These are phyloP conservation scores for Ambrosia artemisiifolia DNA, from an alignment of 129 eudicot genomes.

Conservation along the genomic window DNA sequence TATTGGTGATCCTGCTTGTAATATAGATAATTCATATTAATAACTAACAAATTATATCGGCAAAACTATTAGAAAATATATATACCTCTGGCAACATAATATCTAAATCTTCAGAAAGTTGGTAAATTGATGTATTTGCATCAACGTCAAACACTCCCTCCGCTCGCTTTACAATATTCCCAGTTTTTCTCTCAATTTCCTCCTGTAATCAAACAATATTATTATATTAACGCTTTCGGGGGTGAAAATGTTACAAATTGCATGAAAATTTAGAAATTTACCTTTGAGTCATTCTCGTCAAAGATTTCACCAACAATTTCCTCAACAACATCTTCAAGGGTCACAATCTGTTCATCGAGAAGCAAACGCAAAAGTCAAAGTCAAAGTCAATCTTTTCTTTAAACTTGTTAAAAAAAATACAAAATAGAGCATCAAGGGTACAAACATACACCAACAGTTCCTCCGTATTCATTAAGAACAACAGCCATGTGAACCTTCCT, in stretches of 20 bases:
- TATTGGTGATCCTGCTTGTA: constrained; percentile 61
- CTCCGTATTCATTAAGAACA: constrained; percentile 75
- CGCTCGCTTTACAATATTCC: constrained; percentile 64
- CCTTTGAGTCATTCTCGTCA: constrained; percentile 76
- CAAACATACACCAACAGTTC: constrained; percentile 71
- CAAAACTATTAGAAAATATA: not conserved
- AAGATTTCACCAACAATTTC: constrained; percentile 79
- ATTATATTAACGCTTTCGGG: constrained; percentile 4
- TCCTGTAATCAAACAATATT: constrained; percentile 41
- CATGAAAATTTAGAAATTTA: constrained; percentile 4
- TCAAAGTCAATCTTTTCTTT: constrained; percentile 5
- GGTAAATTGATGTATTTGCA: constrained; percentile 72
- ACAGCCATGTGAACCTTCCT: constrained; percentile 84
- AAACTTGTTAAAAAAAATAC: not conserved
- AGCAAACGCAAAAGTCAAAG: constrained; percentile 7
- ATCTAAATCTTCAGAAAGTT: constrained; percentile 60
- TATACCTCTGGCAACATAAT: constrained; percentile 60
- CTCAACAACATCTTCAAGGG: constrained; percentile 74
- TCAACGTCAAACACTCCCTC: constrained; percentile 72
- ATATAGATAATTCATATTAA: not conserved
- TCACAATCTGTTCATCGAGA: constrained; percentile 50
- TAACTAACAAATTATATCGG: constrained; percentile 1
- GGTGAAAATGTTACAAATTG: not conserved
- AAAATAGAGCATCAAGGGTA: constrained; percentile 15
- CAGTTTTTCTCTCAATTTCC: constrained; percentile 69